Conservation (phyloP, 2,329 filamentous ascomycete species). For the Penicillium sp. region DNA sequence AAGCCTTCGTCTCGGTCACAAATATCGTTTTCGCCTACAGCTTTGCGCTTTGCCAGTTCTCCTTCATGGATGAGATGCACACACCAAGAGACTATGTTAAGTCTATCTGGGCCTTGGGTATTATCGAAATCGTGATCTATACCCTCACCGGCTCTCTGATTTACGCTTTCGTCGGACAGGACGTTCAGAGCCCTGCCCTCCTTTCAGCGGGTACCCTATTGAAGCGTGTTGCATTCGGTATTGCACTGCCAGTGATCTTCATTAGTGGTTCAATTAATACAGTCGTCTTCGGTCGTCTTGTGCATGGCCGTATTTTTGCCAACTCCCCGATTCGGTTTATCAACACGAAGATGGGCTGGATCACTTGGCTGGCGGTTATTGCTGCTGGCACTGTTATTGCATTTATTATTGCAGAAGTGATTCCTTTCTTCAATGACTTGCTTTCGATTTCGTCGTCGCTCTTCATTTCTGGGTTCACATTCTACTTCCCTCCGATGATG, state of each 20-base stretch:
- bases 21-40: slow-evolving; percentile 1
- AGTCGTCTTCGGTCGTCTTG: not conserved
- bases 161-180: slow-evolving; percentile 1
- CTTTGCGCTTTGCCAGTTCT: slow-evolving; percentile 2
- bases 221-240: slow-evolving; percentile 1
- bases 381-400: not conserved
- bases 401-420: slow-evolving; percentile 2
- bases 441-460: not conserved
- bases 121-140: slow-evolving; percentile 2
- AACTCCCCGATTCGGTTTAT: not conserved
- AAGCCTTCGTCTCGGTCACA: slow-evolving; percentile 1
- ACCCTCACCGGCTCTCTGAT: slow-evolving; percentile 1
- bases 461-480: slow-evolving; percentile 1
- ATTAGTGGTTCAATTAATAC: slow-evolving; percentile 1
- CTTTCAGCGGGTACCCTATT: not conserved
- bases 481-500: slow-evolving; percentile 4
- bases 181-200: not conserved
- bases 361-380: not conserved
- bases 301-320: not conserved
- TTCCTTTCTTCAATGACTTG: slow-evolving; percentile 1
- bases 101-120: slow-evolving; percentile 1
- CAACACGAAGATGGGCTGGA: slow-evolving; percentile 1
- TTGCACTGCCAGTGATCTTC: not conserved
- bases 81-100: slow-evolving; percentile 1
- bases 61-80: slow-evolving; percentile 2